These are phyloP conservation scores for Rhizopogon vulgaris DNA, from an alignment of 768 basidiomycete species.

Conservation along the genomic window DNA sequence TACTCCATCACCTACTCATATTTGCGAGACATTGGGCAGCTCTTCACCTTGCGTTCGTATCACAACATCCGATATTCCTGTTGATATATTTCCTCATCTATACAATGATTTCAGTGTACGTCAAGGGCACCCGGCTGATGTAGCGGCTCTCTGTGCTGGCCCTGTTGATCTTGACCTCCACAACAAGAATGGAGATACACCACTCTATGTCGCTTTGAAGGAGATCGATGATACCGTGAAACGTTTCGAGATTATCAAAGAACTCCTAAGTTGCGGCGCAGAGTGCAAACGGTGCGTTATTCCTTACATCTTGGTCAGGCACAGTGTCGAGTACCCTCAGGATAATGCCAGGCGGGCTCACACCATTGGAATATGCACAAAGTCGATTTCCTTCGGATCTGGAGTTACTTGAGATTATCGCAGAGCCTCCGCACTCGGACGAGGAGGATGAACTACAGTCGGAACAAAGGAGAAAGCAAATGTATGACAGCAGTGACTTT, in stretches of 20 bases:
- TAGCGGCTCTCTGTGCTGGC: slow-evolving; percentile 8
- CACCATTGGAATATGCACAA: neutral
- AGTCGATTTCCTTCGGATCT: neutral
- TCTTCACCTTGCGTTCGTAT: slow-evolving; percentile 26
- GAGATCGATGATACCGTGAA: slow-evolving; percentile 6
- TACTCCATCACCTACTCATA: neutral
- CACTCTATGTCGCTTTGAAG: slow-evolving; percentile 22
- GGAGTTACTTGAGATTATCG: neutral
- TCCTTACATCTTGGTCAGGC: neutral
- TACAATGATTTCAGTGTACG: neutral
- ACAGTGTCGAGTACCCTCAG: neutral
- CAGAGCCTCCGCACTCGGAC: neutral
- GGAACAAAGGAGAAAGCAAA: neutral
- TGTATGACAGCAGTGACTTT: neutral
- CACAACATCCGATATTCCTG: neutral
- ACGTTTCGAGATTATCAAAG: slow-evolving; percentile 15
- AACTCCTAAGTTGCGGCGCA: neutral
- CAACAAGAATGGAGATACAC: slow-evolving; percentile 21
- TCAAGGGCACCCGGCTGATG: slow-evolving; percentile 9
- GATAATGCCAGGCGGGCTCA: neutral
- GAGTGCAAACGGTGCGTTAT: neutral
- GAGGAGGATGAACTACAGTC: neutral
- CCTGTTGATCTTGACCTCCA: slow-evolving; percentile 20
- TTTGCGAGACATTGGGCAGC: slow-evolving; percentile 9
- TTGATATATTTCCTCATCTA: neutral